A percentile compares a stretch with the other conserved stretches of the same genome.
phyloP scores from a whole-genome alignment of 148 eudicot species.

The Heliosperma pusillum region DNA sequence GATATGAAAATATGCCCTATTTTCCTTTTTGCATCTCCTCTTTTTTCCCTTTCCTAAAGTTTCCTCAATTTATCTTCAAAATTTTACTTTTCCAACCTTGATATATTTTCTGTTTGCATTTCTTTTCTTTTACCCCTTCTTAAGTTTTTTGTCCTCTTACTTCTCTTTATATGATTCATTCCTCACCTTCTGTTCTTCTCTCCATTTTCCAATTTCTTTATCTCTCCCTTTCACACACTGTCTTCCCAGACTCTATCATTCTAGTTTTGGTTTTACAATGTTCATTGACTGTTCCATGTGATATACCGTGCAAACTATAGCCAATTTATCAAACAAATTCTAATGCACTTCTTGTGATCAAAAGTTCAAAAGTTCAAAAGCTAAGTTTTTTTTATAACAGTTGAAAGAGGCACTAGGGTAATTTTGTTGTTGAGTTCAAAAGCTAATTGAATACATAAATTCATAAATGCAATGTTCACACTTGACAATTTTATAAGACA shows the following conservation, averaged over 20 bases:
- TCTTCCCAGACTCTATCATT: background rate
- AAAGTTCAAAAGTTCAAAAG: background rate
- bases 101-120: background rate
- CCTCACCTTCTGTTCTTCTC: background rate
- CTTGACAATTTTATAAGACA: too few species aligned
- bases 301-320: background rate
- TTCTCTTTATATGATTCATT: background rate
- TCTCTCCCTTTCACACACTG: background rate
- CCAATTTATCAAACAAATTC: background rate
- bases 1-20: background rate
- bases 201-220: background rate
- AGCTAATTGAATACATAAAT: too few species aligned
- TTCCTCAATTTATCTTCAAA: background rate
- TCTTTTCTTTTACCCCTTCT: background rate
- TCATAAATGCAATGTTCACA: too few species aligned
- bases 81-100: background rate
- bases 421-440: too few species aligned
- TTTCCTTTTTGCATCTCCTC: background rate
- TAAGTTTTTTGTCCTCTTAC: background rate
- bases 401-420: too few species aligned
- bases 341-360: background rate
- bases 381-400: too few species aligned
- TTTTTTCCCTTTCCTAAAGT: background rate
- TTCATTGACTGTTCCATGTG: background rate
- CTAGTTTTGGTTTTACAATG: background rate